phyloP scores from a whole-genome alignment of 805 yeast genomes.

The Saccharomycopsis amapae region DNA sequence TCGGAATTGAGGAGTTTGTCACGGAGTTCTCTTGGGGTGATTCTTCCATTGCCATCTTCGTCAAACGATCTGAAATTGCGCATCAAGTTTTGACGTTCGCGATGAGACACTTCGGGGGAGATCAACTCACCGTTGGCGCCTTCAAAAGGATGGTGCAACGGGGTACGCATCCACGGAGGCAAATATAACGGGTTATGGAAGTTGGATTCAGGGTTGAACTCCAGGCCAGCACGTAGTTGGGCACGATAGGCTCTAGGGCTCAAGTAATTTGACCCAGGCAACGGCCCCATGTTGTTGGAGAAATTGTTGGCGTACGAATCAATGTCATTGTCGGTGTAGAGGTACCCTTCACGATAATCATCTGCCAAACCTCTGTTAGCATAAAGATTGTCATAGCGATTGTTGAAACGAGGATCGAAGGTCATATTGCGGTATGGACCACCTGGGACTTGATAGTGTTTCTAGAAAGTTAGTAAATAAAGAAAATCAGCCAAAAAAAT shows the following conservation, averaged over 20 bases:
- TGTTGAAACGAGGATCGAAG: background rate
- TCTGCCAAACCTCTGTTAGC: conserved; percentile 2
- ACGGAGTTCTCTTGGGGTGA: conserved; percentile 39
- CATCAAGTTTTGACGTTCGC: conserved; percentile 6
- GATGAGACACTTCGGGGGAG: background rate
- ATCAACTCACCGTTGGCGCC: conserved; percentile 8
- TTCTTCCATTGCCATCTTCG: conserved; percentile 13
- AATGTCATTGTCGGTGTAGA: conserved; percentile 13
- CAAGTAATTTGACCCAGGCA: background rate
- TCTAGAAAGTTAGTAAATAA: background rate
- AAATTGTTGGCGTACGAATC: conserved; percentile 9
- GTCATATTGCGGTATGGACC: background rate
- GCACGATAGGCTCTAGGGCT: background rate
- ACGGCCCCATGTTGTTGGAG: background rate
- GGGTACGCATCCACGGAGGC: conserved; percentile 14
- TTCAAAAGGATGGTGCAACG: conserved; percentile 17
- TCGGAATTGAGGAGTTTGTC: conserved; percentile 56
- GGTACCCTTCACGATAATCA: conserved; percentile 1
- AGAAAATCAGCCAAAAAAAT: no score
- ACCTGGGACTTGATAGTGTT: background rate
- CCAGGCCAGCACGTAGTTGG: background rate
- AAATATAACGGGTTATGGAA: conserved; percentile 4
- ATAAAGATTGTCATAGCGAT: conserved; percentile 5
- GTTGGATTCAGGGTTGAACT: background rate
- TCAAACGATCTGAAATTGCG: conserved; percentile 15